A percentile compares a stretch with the other conserved stretches of the same genome.
These are phyloP conservation scores for Spencermartinsiella ligniputridi DNA, from an alignment of 1,139 yeast species.

Conservation along the genomic window DNA sequence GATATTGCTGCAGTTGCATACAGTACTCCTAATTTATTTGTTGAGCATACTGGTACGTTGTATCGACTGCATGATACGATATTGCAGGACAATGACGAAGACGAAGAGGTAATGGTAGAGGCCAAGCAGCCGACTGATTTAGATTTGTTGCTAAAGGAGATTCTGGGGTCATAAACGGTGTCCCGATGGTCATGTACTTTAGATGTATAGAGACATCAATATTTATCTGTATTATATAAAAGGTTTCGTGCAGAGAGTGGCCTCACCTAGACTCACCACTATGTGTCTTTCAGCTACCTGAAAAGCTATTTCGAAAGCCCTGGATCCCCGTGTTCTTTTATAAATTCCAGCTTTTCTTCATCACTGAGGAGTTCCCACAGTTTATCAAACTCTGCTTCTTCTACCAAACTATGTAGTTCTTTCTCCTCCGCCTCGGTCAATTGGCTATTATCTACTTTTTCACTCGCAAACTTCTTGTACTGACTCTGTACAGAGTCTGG, in stretches of 20 bases:
- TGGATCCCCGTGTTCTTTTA: slow-evolving; percentile 2
- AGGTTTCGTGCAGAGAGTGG: too few species aligned
- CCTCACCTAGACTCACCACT: too few species aligned
- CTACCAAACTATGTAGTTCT: slow-evolving; percentile 17
- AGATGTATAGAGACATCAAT: slow-evolving; percentile 1
- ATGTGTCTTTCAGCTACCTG: too few species aligned
- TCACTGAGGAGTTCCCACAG: slow-evolving; percentile 18
- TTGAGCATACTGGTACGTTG: slow-evolving; percentile 32
- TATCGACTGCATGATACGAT: slow-evolving; percentile 30
- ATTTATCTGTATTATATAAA: not conserved
- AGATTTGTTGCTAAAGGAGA: not conserved
- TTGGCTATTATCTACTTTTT: slow-evolving; percentile 10
- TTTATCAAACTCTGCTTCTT: slow-evolving; percentile 14
- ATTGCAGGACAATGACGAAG: slow-evolving; percentile 29
- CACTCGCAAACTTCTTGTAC: slow-evolving; percentile 5
- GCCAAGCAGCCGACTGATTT: not conserved
- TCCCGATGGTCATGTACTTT: slow-evolving; percentile 1
- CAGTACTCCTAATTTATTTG: slow-evolving; percentile 30
- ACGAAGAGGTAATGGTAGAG: not conserved
- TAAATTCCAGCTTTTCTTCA: slow-evolving; percentile 17
- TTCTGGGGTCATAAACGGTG: not conserved
- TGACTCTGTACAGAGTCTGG: slow-evolving; percentile 12
- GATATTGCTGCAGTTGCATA: slow-evolving; percentile 32
- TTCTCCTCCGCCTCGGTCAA: slow-evolving; percentile 12
- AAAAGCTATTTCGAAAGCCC: too few species aligned